Conservation (phyloP, 345 rosid species). For the Lumnitzera racemosa region DNA sequence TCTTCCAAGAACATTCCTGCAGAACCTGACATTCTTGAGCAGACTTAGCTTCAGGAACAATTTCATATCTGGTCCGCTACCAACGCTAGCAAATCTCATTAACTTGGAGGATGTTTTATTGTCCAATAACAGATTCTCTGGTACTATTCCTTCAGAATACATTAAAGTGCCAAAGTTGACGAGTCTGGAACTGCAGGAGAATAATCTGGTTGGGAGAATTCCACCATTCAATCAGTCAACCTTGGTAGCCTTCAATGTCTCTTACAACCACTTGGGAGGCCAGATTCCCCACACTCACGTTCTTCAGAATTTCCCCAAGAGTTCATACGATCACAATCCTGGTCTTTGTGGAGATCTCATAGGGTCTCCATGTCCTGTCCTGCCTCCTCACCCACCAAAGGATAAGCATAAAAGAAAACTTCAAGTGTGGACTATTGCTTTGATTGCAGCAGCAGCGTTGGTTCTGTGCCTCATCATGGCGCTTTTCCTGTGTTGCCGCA, state of each 20-base stretch:
- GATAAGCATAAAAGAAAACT: conserved; percentile 10
- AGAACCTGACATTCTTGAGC: conserved; percentile 29
- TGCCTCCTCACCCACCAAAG: conserved; percentile 12
- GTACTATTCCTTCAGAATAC: conserved; percentile 29
- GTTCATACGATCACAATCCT: conserved; percentile 29
- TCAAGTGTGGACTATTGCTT: conserved; percentile 15
- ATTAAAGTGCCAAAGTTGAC: conserved; percentile 20
- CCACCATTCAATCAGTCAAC: conserved; percentile 37
- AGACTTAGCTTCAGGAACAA: conserved; percentile 37
- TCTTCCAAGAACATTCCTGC: conserved; percentile 30
- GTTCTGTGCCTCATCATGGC: conserved; percentile 21
- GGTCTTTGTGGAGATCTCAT: conserved; percentile 45
- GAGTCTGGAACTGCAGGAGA: conserved; percentile 34
- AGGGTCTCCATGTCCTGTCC: conserved; percentile 17
- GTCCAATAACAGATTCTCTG: conserved; percentile 34
- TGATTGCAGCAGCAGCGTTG: conserved; percentile 24
- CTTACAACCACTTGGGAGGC: conserved; percentile 37
- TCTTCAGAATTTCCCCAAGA: conserved; percentile 26
- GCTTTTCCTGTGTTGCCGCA: conserved; percentile 23
- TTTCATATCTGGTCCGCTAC: conserved; percentile 30
- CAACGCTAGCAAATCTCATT: conserved; percentile 24
- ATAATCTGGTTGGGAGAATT: conserved; percentile 28
- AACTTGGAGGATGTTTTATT: conserved; percentile 23
- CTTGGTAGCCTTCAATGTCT: conserved; percentile 34
- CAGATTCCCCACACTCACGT: conserved; percentile 29